A percentile compares a stretch with the other conserved stretches of the same genome.
phyloP scores from a whole-genome alignment of 2,329 filamentous ascomycete species.

The Alternaria longipes region DNA sequence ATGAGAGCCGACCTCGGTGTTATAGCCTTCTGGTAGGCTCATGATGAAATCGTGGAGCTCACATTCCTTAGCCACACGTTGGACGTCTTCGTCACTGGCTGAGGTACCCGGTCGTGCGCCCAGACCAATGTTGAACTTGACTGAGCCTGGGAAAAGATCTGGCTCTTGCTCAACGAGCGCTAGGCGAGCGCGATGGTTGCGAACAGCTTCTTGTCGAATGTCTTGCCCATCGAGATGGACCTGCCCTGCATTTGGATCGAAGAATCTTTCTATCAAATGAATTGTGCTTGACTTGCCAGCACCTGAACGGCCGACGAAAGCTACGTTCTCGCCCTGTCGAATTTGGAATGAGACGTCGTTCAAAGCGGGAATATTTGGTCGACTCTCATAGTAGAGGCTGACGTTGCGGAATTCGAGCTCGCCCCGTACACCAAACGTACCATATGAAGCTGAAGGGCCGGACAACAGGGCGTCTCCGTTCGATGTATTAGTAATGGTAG shows the following conservation, averaged over 20 bases:
- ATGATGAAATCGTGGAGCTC: slow-evolving; percentile 60
- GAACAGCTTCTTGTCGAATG: slow-evolving; percentile 51
- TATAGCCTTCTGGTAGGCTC: slow-evolving; percentile 58
- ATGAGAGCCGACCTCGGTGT: slow-evolving; percentile 56
- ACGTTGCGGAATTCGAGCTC: slow-evolving; percentile 47
- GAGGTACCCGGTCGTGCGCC: slow-evolving; percentile 45
- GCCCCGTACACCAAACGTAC: slow-evolving; percentile 33
- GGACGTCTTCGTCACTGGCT: slow-evolving; percentile 38
- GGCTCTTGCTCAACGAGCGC: slow-evolving; percentile 58
- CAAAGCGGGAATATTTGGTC: slow-evolving; percentile 45
- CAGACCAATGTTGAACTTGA: slow-evolving; percentile 56
- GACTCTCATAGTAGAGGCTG: slow-evolving; percentile 44
- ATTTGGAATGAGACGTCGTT: slow-evolving; percentile 53
- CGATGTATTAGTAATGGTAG: not conserved
- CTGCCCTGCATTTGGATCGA: slow-evolving; percentile 52
- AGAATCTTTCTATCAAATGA: slow-evolving; percentile 58
- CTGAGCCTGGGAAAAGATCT: slow-evolving; percentile 56
- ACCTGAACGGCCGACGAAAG: slow-evolving; percentile 55
- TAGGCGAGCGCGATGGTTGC: slow-evolving; percentile 50
- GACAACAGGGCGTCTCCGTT: slow-evolving; percentile 22
- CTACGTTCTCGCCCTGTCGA: slow-evolving; percentile 48
- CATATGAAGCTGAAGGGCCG: slow-evolving; percentile 28
- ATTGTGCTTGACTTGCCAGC: slow-evolving; percentile 58
- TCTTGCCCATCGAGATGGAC: slow-evolving; percentile 55
- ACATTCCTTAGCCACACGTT: slow-evolving; percentile 52